Evolutionary conservation across 257 asterid species (phyloP), one percentile per base, ranked within the genome.

Genomic region (Scutellaria barbata): DNA sequence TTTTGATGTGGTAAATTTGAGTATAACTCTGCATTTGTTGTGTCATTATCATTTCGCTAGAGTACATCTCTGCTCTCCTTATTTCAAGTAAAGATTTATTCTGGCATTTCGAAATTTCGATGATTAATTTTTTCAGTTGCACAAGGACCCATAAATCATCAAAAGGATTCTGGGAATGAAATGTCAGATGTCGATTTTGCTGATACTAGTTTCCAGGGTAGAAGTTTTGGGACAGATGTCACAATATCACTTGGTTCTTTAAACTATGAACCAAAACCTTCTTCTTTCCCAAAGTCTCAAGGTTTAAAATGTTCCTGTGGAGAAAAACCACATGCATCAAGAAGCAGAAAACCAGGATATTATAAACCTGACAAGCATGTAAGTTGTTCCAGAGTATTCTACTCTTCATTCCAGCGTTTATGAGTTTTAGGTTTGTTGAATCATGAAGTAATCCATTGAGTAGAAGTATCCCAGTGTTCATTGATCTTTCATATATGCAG

Each of bases 111-210:
- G 33, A 63, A 71, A 52, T 45, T 64, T 68, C 3, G 39, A 8
- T 71, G 50, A 64, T 71, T 40, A 17, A 14, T 7, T 68, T 72
- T 72, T 71, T 62, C 74, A 89, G 96, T 88, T 81, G 72, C 80
- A 41, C 57, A 59, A 73, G 89, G 86, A 77, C 42, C 10, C 42
- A 42, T 22, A 47, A 45, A 70, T 64, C 45, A 13, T 63, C 72
- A 39, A 42, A 79, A 59, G 65, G 45, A 66, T 74, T n/a, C 64
- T 11, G 76, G 58, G 73, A 77, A 43, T 59, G 79, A 79, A 50
- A 70, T 61, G 13, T 48, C 71, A 51, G 73, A 57, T 48, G 74
- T 81, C 60, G 90, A 81, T 66, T 76, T 68, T 76, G 67, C 72
- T 77, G 86, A 72, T 66, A 68, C 42, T 61, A 60, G 33, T 51